These are phyloP conservation scores for Turnera subulata DNA, from an alignment of 345 rosid genomes.

Conservation along the genomic window DNA sequence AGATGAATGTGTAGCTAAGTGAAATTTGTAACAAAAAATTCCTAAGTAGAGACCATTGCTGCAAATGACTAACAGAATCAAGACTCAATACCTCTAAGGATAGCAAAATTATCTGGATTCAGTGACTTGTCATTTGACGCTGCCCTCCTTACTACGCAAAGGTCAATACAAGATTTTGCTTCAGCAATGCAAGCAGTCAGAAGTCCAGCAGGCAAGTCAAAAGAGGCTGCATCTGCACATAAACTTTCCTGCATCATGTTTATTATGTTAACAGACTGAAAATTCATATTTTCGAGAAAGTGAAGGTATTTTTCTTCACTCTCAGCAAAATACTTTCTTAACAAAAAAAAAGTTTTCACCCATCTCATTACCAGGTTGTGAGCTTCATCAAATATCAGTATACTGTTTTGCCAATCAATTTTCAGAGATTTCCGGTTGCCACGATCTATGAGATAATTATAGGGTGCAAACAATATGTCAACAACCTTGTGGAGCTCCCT, in stretches of 20 bases:
- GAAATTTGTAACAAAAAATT: not conserved
- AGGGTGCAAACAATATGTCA: constrained; percentile 86
- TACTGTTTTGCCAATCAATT: constrained; percentile 57
- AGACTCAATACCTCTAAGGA: constrained; percentile 75
- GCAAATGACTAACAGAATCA: too few relatives aligned
- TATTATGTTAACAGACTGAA: constrained; percentile 12
- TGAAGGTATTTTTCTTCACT: too few relatives aligned
- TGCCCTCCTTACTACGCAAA: constrained; percentile 55
- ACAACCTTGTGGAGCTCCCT: constrained; percentile 82
- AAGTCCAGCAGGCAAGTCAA: constrained; percentile 76
- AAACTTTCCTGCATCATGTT: constrained; percentile 66
- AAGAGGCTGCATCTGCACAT: constrained; percentile 94
- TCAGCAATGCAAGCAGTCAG: constrained; percentile 85
- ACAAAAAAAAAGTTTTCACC: not conserved
- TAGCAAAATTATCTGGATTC: constrained; percentile 87
- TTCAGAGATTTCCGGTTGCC: constrained; percentile 58
- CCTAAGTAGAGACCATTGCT: too few relatives aligned
- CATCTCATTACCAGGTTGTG: constrained; percentile 77
- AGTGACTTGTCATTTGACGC: constrained; percentile 57
- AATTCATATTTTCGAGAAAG: too few relatives aligned
- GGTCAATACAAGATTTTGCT: constrained; percentile 79
- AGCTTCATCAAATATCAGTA: constrained; percentile 94
- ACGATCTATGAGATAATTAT: constrained; percentile 83
- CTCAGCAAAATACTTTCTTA: not conserved
- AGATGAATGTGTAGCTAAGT: not conserved